Base-by-base conservation (phyloP, 2,329 filamentous ascomycete species). In the Penicillium paneum region DNA sequence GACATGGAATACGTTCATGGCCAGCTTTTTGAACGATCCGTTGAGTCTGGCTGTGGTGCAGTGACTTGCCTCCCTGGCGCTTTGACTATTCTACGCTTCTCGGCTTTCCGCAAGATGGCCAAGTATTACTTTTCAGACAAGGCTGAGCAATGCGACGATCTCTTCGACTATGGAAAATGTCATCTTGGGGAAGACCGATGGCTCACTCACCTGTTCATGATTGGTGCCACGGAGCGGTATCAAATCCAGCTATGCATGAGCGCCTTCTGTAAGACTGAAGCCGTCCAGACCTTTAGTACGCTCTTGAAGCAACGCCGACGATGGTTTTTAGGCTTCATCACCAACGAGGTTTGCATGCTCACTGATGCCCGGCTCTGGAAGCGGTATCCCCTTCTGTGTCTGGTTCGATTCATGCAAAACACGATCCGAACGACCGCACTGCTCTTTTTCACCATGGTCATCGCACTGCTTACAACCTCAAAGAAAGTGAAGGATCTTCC, bases 1-100 rank as follows among this genome's bases (percentile, higher is more conserved):
- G 93, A 99, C 64, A 96, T 97, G 87, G 94, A 99, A 73, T 97
- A 97, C 68, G 89, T 97, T 28, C 94, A 97, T 72, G 94, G 93
- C 6, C 94, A 99, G 72, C 82, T 97, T 5, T 97, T 97, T 67
- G 94, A 99, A 73, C 86, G 93, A 52, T 95, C 92, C 0, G 92
- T 97, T 31, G 93, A 99, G 70, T 97, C 93, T 5, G 90, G 89
- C 8, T 97, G 93, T 70, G 93, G 93, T 49, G 86, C 93, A 6
- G 93, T 99, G 44, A 97, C 93, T 32, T 99, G 93, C 73, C 80
- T 99, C 44, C 94, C 94, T 0, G 93, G 94, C 28, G 93, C 93
- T n/a, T 76, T 97, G 63, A 97, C 93, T 0, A 96, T 97, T 78
- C 79, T 99, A 50, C 90, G 94, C 49, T 96, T 97, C 75, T 97